Conservation (phyloP, 129 eudicot species). For the Lonicera japonica region DNA sequence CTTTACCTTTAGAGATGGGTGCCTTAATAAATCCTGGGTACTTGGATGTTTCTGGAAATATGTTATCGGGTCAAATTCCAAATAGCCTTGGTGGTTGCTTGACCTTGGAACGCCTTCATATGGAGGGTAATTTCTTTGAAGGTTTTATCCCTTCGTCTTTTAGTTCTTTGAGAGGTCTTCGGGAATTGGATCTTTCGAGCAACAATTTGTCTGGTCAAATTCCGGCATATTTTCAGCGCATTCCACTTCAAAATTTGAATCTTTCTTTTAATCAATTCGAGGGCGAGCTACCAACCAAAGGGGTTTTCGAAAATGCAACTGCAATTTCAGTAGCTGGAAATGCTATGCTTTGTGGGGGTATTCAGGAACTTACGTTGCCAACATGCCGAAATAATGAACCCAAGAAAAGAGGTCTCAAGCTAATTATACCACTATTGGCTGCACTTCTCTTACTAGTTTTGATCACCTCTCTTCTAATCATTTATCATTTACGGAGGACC, state of each 20-base stretch:
- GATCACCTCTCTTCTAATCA: slow-evolving; percentile 8
- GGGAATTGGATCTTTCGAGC: slow-evolving; percentile 16
- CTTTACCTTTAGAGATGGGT: slow-evolving; percentile 13
- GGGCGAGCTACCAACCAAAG: slow-evolving; percentile 19
- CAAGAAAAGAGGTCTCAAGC: slow-evolving; percentile 7
- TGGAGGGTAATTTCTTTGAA: slow-evolving; percentile 9
- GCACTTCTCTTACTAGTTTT: slow-evolving; percentile 10
- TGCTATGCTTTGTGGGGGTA: slow-evolving; percentile 16
- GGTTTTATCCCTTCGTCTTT: slow-evolving; percentile 17
- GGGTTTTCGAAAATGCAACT: slow-evolving; percentile 18
- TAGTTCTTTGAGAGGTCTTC: slow-evolving; percentile 8
- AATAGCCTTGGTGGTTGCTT: slow-evolving; percentile 15
- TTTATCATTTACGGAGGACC: slow-evolving; percentile 4
- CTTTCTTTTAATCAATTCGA: slow-evolving; percentile 20
- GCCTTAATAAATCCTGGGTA: slow-evolving; percentile 7
- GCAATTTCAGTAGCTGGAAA: slow-evolving; percentile 20
- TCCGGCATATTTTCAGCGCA: slow-evolving; percentile 5
- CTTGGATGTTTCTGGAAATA: slow-evolving; percentile 16
- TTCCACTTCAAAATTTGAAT: slow-evolving; percentile 7
- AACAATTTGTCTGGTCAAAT: slow-evolving; percentile 26
- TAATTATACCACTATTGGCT: slow-evolving; percentile 9
- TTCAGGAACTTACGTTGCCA: slow-evolving; percentile 9
- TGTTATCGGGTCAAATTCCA: slow-evolving; percentile 23
- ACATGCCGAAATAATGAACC: slow-evolving; percentile 6
- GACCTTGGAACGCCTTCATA: slow-evolving; percentile 10